Percentiles rank a stretch among this genome's conserved stretches.
These are phyloP conservation scores for Cyberlindnera amylophila DNA, from an alignment of 805 yeast species.

Conservation along the genomic window DNA sequence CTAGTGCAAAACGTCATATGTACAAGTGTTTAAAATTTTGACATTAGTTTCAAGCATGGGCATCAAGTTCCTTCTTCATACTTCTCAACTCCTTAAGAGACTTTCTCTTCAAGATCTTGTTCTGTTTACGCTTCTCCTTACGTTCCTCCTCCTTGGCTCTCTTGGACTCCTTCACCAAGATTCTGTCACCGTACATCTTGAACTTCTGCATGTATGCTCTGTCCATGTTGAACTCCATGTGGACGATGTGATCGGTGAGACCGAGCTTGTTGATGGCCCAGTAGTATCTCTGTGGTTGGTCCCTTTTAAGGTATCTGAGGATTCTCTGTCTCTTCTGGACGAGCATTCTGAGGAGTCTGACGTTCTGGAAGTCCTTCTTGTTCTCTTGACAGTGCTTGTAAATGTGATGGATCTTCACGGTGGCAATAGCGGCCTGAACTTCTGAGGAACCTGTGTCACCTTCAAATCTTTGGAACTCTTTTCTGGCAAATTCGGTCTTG, in stretches of 20 bases:
- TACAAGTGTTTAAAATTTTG: background rate
- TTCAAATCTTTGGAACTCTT: constrained; percentile 76
- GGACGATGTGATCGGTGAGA: constrained; percentile 72
- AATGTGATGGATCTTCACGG: constrained; percentile 73
- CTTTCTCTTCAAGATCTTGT: constrained; percentile 33
- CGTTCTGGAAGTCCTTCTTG: constrained; percentile 69
- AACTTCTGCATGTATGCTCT: constrained; percentile 74
- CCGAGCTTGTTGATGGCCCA: constrained; percentile 88
- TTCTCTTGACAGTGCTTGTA: constrained; percentile 68
- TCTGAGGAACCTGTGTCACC: constrained; percentile 96
- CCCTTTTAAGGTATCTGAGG: constrained; percentile 76
- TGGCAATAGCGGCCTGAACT: constrained; percentile 90
- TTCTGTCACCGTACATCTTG: constrained; percentile 72
- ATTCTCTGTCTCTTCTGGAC: constrained; percentile 88
- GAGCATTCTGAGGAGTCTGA: constrained; percentile 69
- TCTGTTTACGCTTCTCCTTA: constrained; percentile 44
- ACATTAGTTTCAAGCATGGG: constrained; percentile 1
- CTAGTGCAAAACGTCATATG: background rate
- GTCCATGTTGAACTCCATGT: constrained; percentile 77
- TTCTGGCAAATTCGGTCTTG: constrained; percentile 61
- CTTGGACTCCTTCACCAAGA: constrained; percentile 54
- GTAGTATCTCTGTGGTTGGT: constrained; percentile 76
- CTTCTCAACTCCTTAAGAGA: constrained; percentile 25
- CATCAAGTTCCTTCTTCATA: constrained; percentile 24
- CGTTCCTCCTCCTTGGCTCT: constrained; percentile 43